These are phyloP conservation scores for Cytospora schulzeri DNA, from an alignment of 2,329 filamentous ascomycete genomes.

Conservation along the genomic window DNA sequence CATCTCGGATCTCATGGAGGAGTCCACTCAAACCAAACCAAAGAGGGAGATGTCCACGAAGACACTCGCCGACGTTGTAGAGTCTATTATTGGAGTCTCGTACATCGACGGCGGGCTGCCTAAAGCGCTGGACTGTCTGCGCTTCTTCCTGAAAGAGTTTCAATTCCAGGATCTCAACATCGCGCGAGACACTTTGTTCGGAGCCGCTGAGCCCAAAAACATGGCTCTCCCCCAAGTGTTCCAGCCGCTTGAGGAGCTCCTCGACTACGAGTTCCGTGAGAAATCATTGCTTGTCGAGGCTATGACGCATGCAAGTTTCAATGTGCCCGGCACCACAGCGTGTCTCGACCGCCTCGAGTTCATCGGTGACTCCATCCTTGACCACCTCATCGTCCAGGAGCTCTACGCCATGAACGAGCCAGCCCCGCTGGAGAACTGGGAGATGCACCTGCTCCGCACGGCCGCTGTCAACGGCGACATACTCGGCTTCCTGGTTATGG, in stretches of 20 bases:
- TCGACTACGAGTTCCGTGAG: conserved; percentile 73
- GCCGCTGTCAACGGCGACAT: conserved; percentile 80
- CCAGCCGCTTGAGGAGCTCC: conserved; percentile 59
- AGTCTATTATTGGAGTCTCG: conserved; percentile 78
- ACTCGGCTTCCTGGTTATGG: conserved; percentile 75
- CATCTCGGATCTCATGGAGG: conserved; percentile 41
- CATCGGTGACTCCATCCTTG: conserved; percentile 82
- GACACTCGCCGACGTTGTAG: conserved; percentile 82
- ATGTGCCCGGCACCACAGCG: conserved; percentile 47
- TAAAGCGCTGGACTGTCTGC: conserved; percentile 65
- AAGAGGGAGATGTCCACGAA: conserved; percentile 67
- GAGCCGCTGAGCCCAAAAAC: conserved; percentile 39
- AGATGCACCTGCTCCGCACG: conserved; percentile 77
- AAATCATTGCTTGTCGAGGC: conserved; percentile 74
- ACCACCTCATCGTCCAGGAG: conserved; percentile 70
- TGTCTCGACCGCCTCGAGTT: conserved; percentile 80
- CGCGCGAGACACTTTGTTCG: conserved; percentile 46
- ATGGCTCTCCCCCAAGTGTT: conserved; percentile 45
- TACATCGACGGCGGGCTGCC: conserved; percentile 68
- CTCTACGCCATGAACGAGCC: conserved; percentile 51
- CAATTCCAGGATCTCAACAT: neutral
- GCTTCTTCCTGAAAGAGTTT: conserved; percentile 57
- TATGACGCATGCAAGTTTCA: conserved; percentile 72
- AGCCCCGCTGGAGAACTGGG: conserved; percentile 45
- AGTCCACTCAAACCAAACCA: neutral